Evolutionary conservation across 2,329 filamentous ascomycete species (phyloP), one percentile per base, ranked within the genome.

Genomic region (Aspergillus fumigatiaffinis): DNA sequence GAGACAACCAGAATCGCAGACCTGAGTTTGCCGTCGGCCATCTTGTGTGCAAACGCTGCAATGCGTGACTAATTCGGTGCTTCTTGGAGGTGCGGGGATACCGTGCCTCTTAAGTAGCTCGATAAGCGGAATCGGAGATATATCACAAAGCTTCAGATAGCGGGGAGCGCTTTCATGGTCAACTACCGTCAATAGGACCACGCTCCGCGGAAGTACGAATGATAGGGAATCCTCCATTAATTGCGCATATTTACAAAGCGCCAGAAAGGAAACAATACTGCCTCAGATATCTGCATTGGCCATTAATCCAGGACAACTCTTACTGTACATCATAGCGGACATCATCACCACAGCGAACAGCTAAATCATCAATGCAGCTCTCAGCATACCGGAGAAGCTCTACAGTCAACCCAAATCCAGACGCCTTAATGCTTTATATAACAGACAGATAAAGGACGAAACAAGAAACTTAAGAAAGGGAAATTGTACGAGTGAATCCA

Each of bases 1-100:
- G 94, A 97, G 42, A 99, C 83, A 63, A 97, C 83, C 54, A 99
- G 81, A 51, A 99, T 87, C 7, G 89, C 90, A 35, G 87, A 88
- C 70, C 80, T 88, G 12, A 97, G 79, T 53, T 64, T 67, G 50
- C 57, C 52, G 21, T 68, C 69, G 32, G 64, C 53, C 72, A 75
- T 75, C 49, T 28, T 69, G 51, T 26, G 51, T 54, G 57, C 26
- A 12, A 14, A 47, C 50, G 28, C 60, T 53, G 58, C 14, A 23
- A 51, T 53, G 44, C 53, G 57, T 57, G 56, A 57, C 42, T 56
- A 51, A 38, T 48, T 51, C 46, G 53, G 44, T 41, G 53, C 14
- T 29, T 35, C 25, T 8, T 35, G 32, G 54, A 49, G 32, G 56
- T 49, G 51, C 52, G 49, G 56, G 42, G 21, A 20, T 20, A 12